These are phyloP conservation scores for Fusarium vanettenii DNA, from an alignment of 2,329 filamentous ascomycete species.

Conservation along the genomic window DNA sequence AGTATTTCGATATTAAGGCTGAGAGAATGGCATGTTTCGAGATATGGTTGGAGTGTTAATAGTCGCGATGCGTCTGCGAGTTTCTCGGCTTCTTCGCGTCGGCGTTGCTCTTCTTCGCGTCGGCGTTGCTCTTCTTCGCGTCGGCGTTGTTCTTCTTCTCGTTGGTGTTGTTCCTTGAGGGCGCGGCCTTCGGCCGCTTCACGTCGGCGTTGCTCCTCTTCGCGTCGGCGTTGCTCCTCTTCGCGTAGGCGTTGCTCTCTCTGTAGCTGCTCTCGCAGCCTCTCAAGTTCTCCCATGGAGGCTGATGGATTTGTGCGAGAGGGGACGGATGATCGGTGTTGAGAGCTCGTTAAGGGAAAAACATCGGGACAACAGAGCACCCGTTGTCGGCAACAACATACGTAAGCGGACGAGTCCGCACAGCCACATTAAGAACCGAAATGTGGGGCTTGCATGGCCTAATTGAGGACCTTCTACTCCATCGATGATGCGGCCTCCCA, in stretches of 20 bases:
- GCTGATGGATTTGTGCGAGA: background rate
- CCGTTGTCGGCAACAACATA: background rate
- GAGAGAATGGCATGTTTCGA: slow-evolving; percentile 49
- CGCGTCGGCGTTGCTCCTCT: background rate
- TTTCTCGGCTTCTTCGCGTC: background rate
- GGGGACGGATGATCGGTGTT: background rate
- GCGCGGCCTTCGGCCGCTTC: background rate
- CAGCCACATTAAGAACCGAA: background rate
- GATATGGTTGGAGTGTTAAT: slow-evolving; percentile 43
- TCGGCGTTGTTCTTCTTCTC: background rate
- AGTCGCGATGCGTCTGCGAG: slow-evolving; percentile 14
- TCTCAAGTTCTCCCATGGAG: slow-evolving; percentile 9
- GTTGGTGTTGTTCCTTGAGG: background rate
- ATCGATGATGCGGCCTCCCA: background rate
- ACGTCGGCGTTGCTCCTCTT: slow-evolving; percentile 26
- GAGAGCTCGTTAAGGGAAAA: background rate
- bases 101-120: background rate
- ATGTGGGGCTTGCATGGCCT: background rate
- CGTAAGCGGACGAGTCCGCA: background rate
- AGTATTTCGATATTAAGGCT: slow-evolving; percentile 46
- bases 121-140: background rate
- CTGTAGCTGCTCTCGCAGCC: background rate
- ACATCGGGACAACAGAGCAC: background rate
- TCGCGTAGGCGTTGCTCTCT: slow-evolving; percentile 31
- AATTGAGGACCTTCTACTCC: background rate